Conservation (phyloP, 2,329 filamentous ascomycete species). For the Fusarium staphyleae region DNA sequence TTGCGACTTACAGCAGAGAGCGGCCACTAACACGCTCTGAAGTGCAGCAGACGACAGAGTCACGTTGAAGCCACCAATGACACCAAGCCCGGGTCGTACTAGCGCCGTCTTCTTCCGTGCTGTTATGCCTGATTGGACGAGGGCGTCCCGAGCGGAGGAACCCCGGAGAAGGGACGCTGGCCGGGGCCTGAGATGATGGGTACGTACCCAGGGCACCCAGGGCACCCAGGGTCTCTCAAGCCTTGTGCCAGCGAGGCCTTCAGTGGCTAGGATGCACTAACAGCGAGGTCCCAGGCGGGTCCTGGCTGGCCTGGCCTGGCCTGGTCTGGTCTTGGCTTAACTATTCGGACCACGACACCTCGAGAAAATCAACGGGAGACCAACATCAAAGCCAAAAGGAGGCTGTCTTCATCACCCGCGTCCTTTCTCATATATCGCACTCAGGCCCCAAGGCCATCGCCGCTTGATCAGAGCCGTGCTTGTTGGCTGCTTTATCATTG, state of each 20-base stretch:
- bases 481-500: conserved; percentile 4
- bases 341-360: conserved; percentile 52
- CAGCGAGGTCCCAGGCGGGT: conserved; percentile 32
- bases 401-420: conserved; percentile 40
- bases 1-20: conserved; percentile 29
- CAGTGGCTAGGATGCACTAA: conserved; percentile 34
- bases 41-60: conserved; percentile 35
- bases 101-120: conserved; percentile 23
- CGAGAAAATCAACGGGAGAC: conserved; percentile 47
- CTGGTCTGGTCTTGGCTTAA: conserved; percentile 40
- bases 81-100: conserved; percentile 33
- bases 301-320: conserved; percentile 12
- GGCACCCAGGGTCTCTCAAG: conserved; percentile 12
- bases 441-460: conserved; percentile 10
- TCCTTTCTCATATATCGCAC: conserved; percentile 24
- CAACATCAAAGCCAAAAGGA: conserved; percentile 47
- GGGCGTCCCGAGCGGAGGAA: conserved; percentile 39
- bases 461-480: not conserved
- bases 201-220: conserved; percentile 31
- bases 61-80: conserved; percentile 21
- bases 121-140: conserved; percentile 36
- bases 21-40: conserved; percentile 31
- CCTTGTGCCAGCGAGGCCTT: conserved; percentile 25
- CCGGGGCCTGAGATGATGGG: conserved; percentile 19
- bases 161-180: conserved; percentile 41